Percentiles rank a stretch among this genome's conserved stretches.
Evolutionary conservation across 192 early-diverging fungal genomes (phyloP).

Genomic region (Powellomyces hirtus): DNA sequence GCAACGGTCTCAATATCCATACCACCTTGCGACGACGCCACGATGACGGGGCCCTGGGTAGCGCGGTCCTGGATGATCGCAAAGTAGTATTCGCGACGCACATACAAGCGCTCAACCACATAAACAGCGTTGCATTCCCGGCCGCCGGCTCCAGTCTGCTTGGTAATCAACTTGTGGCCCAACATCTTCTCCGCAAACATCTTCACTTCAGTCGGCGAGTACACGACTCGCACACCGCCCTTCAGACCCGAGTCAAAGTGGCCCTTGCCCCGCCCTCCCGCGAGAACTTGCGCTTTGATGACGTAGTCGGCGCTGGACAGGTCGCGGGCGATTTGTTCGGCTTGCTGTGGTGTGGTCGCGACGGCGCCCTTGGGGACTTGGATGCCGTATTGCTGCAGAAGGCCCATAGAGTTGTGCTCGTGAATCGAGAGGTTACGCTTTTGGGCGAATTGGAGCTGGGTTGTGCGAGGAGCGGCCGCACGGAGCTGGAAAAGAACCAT

Average conservation of each 20-base stretch:
- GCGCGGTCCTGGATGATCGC: conserved; percentile 97
- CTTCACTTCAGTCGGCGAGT: conserved; percentile 87
- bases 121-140: conserved; percentile 92
- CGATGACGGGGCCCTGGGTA: conserved; percentile 90
- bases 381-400: conserved; percentile 88
- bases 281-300: conserved; percentile 85
- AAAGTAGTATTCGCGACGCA: conserved; percentile 98
- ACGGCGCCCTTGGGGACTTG: conserved; percentile 86
- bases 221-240: conserved; percentile 92
- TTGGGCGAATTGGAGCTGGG: conserved; percentile 12
- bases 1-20: conserved; percentile 98
- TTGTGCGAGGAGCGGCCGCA: not conserved
- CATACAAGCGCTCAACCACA: conserved; percentile 94
- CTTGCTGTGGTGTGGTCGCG: conserved; percentile 84
- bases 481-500: conserved; percentile 10
- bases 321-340: conserved; percentile 77
- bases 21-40: conserved; percentile 96
- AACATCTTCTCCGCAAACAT: conserved; percentile 93
- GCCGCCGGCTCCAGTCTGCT: conserved; percentile 95
- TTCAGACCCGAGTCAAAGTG: conserved; percentile 92
- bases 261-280: conserved; percentile 98
- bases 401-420: conserved; percentile 93
- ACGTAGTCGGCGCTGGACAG: conserved; percentile 66
- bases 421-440: conserved; percentile 85
- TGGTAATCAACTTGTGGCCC: conserved; percentile 95